Percentiles rank a stretch among this genome's conserved stretches.
Evolutionary conservation across 352 stramenopile species (phyloP).

Genomic region (Thalassiosira hispida): DNA sequence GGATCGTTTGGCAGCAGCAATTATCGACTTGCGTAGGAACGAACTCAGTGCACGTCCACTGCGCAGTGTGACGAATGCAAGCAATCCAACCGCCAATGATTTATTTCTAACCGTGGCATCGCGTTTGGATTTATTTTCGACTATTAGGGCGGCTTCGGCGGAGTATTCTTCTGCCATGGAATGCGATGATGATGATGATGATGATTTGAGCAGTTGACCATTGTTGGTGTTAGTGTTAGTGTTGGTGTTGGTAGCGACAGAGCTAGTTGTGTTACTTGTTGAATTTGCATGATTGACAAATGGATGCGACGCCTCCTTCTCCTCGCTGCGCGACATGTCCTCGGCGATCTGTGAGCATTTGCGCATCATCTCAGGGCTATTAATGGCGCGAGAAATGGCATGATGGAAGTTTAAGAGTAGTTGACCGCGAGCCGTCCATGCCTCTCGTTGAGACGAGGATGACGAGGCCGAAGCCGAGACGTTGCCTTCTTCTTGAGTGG

Average conservation of each 20-base stretch:
- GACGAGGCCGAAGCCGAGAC: background rate
- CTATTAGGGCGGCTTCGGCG: slow-evolving; percentile 38
- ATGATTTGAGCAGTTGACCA: background rate
- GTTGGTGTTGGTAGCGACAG: background rate
- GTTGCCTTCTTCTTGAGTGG: background rate
- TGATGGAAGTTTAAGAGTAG: slow-evolving; percentile 52
- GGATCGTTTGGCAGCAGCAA: background rate
- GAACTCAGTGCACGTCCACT: slow-evolving; percentile 14
- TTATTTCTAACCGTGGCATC: slow-evolving; percentile 39
- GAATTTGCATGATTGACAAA: background rate
- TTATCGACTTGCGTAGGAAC: slow-evolving; percentile 7
- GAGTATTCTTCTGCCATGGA: slow-evolving; percentile 32
- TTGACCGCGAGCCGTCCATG: slow-evolving; percentile 45
- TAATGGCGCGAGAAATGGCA: slow-evolving; percentile 45
- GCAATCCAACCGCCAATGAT: slow-evolving; percentile 26
- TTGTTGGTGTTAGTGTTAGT: background rate
- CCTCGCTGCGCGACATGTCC: slow-evolving; percentile 13
- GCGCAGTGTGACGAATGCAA: slow-evolving; percentile 24
- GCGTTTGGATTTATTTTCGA: slow-evolving; percentile 50
- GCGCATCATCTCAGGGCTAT: slow-evolving; percentile 45
- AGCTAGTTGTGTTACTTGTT: background rate
- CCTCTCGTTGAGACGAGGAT: slow-evolving; percentile 20
- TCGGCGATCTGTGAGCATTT: slow-evolving; percentile 41
- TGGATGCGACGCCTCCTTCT: background rate
- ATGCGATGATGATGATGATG: no score